These are phyloP conservation scores for Xylaria acuta DNA, from an alignment of 495 filamentous ascomycete species.

Conservation along the genomic window DNA sequence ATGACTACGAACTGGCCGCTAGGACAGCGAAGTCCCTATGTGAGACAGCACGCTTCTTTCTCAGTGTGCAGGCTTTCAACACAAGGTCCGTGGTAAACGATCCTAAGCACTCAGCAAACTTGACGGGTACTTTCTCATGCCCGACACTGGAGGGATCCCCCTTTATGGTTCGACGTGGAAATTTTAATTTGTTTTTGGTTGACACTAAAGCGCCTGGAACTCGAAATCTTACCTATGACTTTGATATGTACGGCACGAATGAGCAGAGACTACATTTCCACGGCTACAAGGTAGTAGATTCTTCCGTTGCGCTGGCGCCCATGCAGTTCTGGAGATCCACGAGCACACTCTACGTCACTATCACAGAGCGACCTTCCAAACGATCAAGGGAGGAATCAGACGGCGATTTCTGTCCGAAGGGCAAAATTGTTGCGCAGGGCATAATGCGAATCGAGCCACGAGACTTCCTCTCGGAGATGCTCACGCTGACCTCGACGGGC, in stretches of 20 bases:
- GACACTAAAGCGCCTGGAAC: slow-evolving; percentile 62
- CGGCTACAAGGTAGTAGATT: slow-evolving; percentile 68
- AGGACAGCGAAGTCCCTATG: slow-evolving; percentile 58
- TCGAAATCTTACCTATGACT: slow-evolving; percentile 65
- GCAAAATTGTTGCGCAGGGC: slow-evolving; percentile 60
- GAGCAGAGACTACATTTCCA: slow-evolving; percentile 61
- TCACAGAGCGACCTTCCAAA: slow-evolving; percentile 45
- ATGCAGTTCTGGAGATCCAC: slow-evolving; percentile 66
- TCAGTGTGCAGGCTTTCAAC: slow-evolving; percentile 64
- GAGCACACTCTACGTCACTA: slow-evolving; percentile 66
- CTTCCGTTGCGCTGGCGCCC: slow-evolving; percentile 60
- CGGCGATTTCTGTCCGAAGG: slow-evolving; percentile 47
- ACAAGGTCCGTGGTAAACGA: slow-evolving; percentile 49
- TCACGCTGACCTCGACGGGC: slow-evolving; percentile 60
- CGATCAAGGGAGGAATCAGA: slow-evolving; percentile 37
- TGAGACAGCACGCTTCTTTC: slow-evolving; percentile 64
- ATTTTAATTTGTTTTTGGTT: slow-evolving; percentile 64
- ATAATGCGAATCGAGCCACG: slow-evolving; percentile 62
- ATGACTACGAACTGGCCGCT: slow-evolving; percentile 62
- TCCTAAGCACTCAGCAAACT: slow-evolving; percentile 58
- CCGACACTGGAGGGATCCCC: slow-evolving; percentile 61
- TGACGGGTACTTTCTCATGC: slow-evolving; percentile 69
- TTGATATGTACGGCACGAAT: slow-evolving; percentile 62
- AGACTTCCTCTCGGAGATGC: slow-evolving; percentile 65
- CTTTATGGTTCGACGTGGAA: slow-evolving; percentile 64